Evolutionary conservation across 169 alveolate genomes (phyloP), one percentile per base, ranked within the genome.

Genomic region (Plasmodium sp.): DNA sequence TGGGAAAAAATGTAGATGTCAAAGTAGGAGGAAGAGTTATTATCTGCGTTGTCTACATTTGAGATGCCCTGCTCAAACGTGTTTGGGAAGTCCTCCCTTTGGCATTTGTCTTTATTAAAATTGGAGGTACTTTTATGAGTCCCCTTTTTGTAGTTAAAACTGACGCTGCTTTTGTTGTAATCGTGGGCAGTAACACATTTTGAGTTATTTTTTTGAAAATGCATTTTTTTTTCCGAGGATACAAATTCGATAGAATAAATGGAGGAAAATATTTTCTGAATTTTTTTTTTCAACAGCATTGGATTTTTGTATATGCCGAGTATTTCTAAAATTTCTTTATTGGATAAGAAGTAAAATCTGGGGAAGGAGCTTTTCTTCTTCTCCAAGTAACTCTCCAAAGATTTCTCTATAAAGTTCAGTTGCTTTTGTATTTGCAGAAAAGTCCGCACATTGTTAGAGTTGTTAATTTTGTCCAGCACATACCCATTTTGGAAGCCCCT

Each of bases 281-380:
- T 97, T 96, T 98, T 99, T 93, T 98, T 98, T 95, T 98, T 98
- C 39, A 98, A 97, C 81, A 96, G 96, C 84, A 96, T 97, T 1
- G 99, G 99, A 84, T 97, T 98, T 93, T 98, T 97, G n/a, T 98
- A 96, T 91, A 98, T 97, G 41, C 99, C 99, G 62, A 99, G 94
- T 73, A 99, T 98, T 93, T 97, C 99, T 81, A 99, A 97, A 88
- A 98, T 96, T 93, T 98, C 99, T 92, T 98, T 99, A 94, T 98
- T 98, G 48, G 99, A 98, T 67, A 99, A 96, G 96, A 99, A 98
- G 96, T 98, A 99, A 96, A 99, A 99, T 82, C 99, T 97, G 33
- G 99, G 99, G 97, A 99, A 99, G 86, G 96, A 96, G 39, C 96
- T 95, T 96, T 99, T 96, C 97, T 98, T 98, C 94, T 96, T 97